These are phyloP conservation scores for Arthrocladium fulminans DNA, from an alignment of 2,329 filamentous ascomycete genomes.

Conservation along the genomic window DNA sequence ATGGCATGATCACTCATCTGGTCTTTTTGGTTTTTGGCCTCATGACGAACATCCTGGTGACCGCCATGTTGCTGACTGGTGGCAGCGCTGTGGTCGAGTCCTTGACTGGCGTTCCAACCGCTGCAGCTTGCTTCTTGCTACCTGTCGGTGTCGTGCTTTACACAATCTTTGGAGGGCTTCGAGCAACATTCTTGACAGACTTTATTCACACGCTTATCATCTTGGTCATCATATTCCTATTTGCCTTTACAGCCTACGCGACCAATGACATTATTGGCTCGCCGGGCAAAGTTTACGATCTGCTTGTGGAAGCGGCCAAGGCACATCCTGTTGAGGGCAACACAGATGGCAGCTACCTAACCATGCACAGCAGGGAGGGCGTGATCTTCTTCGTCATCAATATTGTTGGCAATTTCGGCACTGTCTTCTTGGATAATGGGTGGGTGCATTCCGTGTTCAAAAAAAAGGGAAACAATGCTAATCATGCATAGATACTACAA, in stretches of 20 bases:
- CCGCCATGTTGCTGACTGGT: constrained; percentile 79
- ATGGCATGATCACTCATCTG: constrained; percentile 62
- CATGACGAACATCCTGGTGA: constrained; percentile 79
- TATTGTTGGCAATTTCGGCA: constrained; percentile 70
- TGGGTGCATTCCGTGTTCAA: neutral
- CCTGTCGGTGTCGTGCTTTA: constrained; percentile 75
- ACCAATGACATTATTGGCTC: constrained; percentile 64
- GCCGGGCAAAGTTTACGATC: constrained; percentile 67
- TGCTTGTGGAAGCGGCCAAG: constrained; percentile 58
- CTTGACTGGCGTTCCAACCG: constrained; percentile 64
- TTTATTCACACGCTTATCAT: constrained; percentile 81
- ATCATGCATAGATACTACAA: constrained; percentile 58
- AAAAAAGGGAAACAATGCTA: neutral
- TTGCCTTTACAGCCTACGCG: constrained; percentile 73
- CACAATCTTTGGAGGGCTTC: constrained; percentile 43
- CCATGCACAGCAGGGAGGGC: constrained; percentile 72
- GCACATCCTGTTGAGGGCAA: constrained; percentile 72
- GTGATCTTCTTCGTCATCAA: constrained; percentile 90
- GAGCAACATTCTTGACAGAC: constrained; percentile 72
- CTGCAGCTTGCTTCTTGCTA: constrained; percentile 74
- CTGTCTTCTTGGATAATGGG: constrained; percentile 74
- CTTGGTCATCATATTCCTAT: constrained; percentile 69
- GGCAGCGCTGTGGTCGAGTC: constrained; percentile 65
- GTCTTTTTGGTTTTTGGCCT: constrained; percentile 77
- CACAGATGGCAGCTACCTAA: constrained; percentile 71